These are phyloP conservation scores for Pseudonitzschia delicatissima DNA, from an alignment of 108 stramenopile species.

Conservation along the genomic window DNA sequence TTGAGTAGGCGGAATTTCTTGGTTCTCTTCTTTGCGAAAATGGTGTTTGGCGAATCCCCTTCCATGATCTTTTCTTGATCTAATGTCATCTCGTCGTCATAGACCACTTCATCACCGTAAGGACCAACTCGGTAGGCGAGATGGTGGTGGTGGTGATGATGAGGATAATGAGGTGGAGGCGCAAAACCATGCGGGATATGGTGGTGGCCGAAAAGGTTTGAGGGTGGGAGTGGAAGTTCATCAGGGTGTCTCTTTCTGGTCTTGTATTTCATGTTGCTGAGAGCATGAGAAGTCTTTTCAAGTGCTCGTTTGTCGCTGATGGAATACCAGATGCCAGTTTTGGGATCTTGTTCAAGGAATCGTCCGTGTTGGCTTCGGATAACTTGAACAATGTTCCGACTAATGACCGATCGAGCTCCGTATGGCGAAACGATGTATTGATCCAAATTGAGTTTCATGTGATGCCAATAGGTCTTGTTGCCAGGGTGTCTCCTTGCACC, in stretches of 20 bases:
- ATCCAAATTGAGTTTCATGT: slow-evolving; percentile 37
- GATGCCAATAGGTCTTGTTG: slow-evolving; percentile 38
- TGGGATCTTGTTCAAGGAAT: slow-evolving; percentile 52
- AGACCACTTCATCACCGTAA: slow-evolving; percentile 3
- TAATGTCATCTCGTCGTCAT: not conserved
- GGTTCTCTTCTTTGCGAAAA: slow-evolving; percentile 23
- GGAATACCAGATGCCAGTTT: slow-evolving; percentile 48
- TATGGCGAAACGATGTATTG: slow-evolving; percentile 42
- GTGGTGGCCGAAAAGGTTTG: not conserved
- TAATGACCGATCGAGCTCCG: slow-evolving; percentile 39
- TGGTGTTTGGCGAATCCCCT: slow-evolving; percentile 11
- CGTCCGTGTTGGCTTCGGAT: slow-evolving; percentile 48
- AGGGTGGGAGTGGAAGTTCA: slow-evolving; percentile 1
- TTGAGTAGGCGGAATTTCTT: slow-evolving; percentile 35
- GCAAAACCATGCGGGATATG: slow-evolving; percentile 3
- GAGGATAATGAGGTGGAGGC: slow-evolving; percentile 2
- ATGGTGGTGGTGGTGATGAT: not conserved
- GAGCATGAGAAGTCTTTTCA: slow-evolving; percentile 72
- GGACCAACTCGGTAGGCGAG: slow-evolving; percentile 9
- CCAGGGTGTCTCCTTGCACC: slow-evolving; percentile 37
- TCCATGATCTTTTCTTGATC: slow-evolving; percentile 13
- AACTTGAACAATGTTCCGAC: slow-evolving; percentile 50
- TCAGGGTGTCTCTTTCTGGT: slow-evolving; percentile 29
- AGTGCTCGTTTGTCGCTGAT: slow-evolving; percentile 61
- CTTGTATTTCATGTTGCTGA: slow-evolving; percentile 52